Evolutionary conservation across 768 basidiomycete genomes (phyloP), one percentile per base, ranked within the genome.

Genomic region (Holtermanniella nyarrowii): DNA sequence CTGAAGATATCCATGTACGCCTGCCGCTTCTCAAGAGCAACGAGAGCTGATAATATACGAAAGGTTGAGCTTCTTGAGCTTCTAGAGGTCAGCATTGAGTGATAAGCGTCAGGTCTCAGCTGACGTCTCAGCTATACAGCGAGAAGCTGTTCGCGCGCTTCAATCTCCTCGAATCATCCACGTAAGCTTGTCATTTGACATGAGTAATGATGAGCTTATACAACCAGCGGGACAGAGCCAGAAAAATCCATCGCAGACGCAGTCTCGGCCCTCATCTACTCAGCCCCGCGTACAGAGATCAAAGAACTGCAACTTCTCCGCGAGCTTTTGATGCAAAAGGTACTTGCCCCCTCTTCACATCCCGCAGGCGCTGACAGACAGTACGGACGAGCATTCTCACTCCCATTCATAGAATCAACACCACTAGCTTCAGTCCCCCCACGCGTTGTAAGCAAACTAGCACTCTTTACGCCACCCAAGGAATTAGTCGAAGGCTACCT

Each of bases 91-190:
- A 49, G 20, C 5, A 20, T 4, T 42, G 42, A 31, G 20, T 16
- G 7, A 27, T n/a, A 25, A 25, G n/a, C 24, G 26, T 24, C 20
- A 20, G 14, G 22, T 27, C 1, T 13, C 40, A 44, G 45, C 18
- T 20, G 4, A 42, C 25, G 23, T n/a, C 41, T 13, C 46, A 73
- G 74, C 78, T 97, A 11, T 96, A 96, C 69, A 87, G 85, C 57
- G 95, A 99, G 65, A 79, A 93, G n/a, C 73, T 97, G 18, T 77
- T 91, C 21, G 88, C 93, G 7, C 80, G 95, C 44, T 97, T 97
- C 63, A 86, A 86, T 10, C 73, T 97, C 24, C 77, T 99, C 43
- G 95, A 99, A 63, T 82, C 63, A 1, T 61, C 85, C 66, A 84
- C 79, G 90, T 93, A 40, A 52, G 73, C 55, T 16, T 3, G 7